Percentiles rank a stretch among this genome's conserved stretches.
These are phyloP conservation scores for Phytophthora chlamydospora DNA, from an alignment of 352 stramenopile species.

Conservation along the genomic window DNA sequence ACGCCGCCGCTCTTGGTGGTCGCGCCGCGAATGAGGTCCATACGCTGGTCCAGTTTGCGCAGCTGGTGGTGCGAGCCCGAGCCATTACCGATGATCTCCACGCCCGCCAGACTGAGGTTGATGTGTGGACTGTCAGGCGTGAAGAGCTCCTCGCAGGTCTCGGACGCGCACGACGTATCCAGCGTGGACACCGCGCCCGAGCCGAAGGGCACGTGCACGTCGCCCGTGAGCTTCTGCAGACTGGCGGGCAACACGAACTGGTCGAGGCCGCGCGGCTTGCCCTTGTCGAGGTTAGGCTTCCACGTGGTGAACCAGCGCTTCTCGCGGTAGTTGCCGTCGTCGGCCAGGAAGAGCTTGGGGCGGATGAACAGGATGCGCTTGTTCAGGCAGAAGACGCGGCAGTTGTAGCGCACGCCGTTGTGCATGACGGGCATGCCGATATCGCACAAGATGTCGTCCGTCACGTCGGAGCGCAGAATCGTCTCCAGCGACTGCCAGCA, in stretches of 20 bases:
- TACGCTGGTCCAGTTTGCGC: slow-evolving; percentile 92
- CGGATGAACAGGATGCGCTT: slow-evolving; percentile 95
- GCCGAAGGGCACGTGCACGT: slow-evolving; percentile 85
- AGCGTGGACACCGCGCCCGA: slow-evolving; percentile 80
- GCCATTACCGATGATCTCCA: slow-evolving; percentile 98
- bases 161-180: slow-evolving; percentile 90
- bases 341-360: slow-evolving; percentile 93
- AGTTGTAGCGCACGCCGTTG: slow-evolving; percentile 98
- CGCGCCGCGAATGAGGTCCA: slow-evolving; percentile 92
- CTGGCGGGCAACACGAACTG: slow-evolving; percentile 81
- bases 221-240: slow-evolving; percentile 83
- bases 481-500: slow-evolving; percentile 95
- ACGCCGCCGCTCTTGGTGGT: slow-evolving; percentile 97
- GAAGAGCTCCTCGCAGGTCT: slow-evolving; percentile 99
- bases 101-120: slow-evolving; percentile 91
- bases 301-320: slow-evolving; percentile 93
- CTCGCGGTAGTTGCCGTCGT: slow-evolving; percentile 99
- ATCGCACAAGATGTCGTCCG: slow-evolving; percentile 96
- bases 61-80: slow-evolving; percentile 98
- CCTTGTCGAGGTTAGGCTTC: slow-evolving; percentile 52
- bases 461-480: slow-evolving; percentile 88
- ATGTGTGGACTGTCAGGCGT: slow-evolving; percentile 96
- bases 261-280: slow-evolving; percentile 53
- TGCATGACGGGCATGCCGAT: slow-evolving; percentile 98
- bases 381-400: slow-evolving; percentile 95